A percentile compares a stretch with the other conserved stretches of the same genome.
phyloP scores from a whole-genome alignment of 192 early-diverging fungal genomes.

The Coemansia asiatica region DNA sequence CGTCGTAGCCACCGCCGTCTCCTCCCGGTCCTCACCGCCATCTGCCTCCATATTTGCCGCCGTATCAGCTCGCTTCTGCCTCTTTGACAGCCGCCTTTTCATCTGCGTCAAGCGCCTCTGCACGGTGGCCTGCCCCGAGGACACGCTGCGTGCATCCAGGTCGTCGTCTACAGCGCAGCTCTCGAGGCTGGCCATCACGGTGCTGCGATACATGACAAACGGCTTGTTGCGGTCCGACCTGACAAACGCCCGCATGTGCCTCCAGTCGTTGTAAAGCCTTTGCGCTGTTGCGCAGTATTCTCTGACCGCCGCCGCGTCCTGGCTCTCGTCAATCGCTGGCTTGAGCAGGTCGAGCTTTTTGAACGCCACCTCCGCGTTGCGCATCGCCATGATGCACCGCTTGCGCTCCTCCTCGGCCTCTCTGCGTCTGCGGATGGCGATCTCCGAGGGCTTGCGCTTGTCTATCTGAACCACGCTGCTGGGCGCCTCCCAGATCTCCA shows the following conservation, averaged over 20 bases:
- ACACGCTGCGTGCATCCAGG: constrained; percentile 6
- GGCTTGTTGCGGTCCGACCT: constrained; percentile 17
- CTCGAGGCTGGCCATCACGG: constrained; percentile 25
- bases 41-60: not conserved
- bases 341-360: constrained; percentile 38
- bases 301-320: not conserved
- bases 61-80: constrained; percentile 5
- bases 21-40: constrained; percentile 1
- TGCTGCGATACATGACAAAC: constrained; percentile 44
- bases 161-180: constrained; percentile 15
- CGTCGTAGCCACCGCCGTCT: constrained; percentile 26
- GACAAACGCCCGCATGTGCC: constrained; percentile 39
- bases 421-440: constrained; percentile 15
- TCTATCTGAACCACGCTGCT: constrained; percentile 14
- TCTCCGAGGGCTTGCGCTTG: constrained; percentile 26
- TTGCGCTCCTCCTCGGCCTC: constrained; percentile 32
- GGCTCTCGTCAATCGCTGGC: constrained; percentile 11
- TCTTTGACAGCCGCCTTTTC: constrained; percentile 31
- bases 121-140: constrained; percentile 28
- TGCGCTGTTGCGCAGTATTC: constrained; percentile 42
- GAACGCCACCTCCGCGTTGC: constrained; percentile 38
- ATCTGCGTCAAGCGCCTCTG: constrained; percentile 39
- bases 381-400: constrained; percentile 36
- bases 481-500: not conserved
- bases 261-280: constrained; percentile 44